These are phyloP conservation scores for Tarenaya hassleriana DNA, from an alignment of 345 rosid species.

Conservation along the genomic window DNA sequence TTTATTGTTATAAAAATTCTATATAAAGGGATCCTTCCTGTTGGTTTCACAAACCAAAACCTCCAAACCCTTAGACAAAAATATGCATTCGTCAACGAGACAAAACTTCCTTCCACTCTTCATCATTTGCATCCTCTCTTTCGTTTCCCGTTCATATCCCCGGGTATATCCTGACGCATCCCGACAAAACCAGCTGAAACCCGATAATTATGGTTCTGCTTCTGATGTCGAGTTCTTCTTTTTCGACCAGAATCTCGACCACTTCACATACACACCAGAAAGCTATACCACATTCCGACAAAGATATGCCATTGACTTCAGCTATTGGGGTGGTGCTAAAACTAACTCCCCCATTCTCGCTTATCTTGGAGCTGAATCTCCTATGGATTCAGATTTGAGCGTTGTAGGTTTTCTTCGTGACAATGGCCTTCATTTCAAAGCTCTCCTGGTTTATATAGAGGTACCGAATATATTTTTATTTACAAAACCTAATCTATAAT, in stretches of 20 bases:
- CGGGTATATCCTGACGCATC: no score
- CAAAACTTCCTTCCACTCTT: no score
- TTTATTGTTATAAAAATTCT: no score
- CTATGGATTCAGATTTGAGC: conserved; percentile 72
- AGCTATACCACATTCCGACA: conserved; percentile 55
- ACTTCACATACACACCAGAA: conserved; percentile 51
- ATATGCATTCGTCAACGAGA: no score
- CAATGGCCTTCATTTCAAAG: conserved; percentile 68
- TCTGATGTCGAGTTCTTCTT: no score
- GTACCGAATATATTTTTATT: conserved; percentile 31
- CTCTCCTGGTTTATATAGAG: conserved; percentile 74
- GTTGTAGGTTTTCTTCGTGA: conserved; percentile 72
- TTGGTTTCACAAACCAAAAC: no score
- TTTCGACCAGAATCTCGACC: conserved; percentile 72
- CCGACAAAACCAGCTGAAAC: no score
- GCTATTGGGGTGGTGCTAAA: conserved; percentile 52
- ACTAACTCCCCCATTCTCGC: conserved; percentile 72
- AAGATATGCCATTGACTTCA: conserved; percentile 53
- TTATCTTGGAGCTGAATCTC: conserved; percentile 76
- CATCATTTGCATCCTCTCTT: no score
- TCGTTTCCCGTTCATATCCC: no score
- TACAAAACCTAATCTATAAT: background rate
- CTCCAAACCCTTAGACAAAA: no score
- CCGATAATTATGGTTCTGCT: no score
- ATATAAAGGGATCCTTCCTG: no score